Evolutionary conservation across 2,329 filamentous ascomycete genomes (phyloP).

Genomic region (Diaporthe helianthi): DNA sequence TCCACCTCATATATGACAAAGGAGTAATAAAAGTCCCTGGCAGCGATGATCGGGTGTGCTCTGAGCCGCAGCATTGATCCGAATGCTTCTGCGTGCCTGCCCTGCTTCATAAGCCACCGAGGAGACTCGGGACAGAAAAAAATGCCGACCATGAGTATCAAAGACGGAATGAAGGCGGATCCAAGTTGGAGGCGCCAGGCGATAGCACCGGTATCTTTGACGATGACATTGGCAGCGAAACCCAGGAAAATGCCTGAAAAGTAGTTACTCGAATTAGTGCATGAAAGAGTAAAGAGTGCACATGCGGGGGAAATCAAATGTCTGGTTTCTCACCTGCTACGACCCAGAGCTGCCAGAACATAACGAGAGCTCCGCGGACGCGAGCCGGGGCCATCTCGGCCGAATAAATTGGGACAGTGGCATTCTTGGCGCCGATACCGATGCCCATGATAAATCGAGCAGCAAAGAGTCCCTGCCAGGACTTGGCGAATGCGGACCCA

Average conservation of each 20-base stretch:
- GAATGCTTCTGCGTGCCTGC: conserved; percentile 67
- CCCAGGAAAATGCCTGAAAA: conserved; percentile 64
- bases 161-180: conserved; percentile 65
- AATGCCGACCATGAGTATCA: conserved; percentile 66
- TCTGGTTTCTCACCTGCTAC: conserved; percentile 11
- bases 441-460: conserved; percentile 60
- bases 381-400: conserved; percentile 33
- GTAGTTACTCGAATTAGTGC: not conserved
- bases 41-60: conserved; percentile 62
- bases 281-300: rapidly evolving
- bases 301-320: rapidly evolving
- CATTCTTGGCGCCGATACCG: conserved; percentile 33
- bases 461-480: conserved; percentile 74
- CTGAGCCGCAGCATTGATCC: conserved; percentile 59
- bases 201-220: conserved; percentile 57
- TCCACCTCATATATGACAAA: conserved; percentile 65
- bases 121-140: conserved; percentile 73
- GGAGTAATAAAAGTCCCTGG: conserved; percentile 68
- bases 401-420: conserved; percentile 33
- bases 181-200: conserved; percentile 70
- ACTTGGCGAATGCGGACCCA: conserved; percentile 73
- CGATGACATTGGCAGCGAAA: conserved; percentile 65
- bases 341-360: conserved; percentile 35
- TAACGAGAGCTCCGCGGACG: conserved; percentile 33
- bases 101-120: conserved; percentile 72